Conservation (phyloP, 2,329 filamentous ascomycete genomes). For the Pseudocercospora pini-densiflorae region DNA sequence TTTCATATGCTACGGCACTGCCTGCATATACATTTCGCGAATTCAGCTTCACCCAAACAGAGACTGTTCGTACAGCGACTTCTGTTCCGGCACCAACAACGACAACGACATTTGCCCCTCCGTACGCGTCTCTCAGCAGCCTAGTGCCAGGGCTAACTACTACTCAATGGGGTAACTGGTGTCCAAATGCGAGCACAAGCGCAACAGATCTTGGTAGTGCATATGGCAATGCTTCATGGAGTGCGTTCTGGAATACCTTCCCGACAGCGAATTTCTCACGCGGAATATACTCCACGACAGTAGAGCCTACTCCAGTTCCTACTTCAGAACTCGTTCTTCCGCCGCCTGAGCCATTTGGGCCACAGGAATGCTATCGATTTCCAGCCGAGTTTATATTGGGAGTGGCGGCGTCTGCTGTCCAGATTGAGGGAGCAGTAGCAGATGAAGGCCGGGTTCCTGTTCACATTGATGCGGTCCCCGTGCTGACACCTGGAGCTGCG, state of each 20-base stretch:
- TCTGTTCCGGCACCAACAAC: not conserved
- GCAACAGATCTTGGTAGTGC: not conserved
- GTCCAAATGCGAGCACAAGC: not conserved
- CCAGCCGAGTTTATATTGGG: constrained; percentile 38
- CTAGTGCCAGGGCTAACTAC: not conserved
- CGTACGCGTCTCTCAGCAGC: not conserved
- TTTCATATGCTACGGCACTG: not conserved
- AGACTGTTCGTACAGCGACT: not conserved
- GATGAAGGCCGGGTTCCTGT: constrained; percentile 37
- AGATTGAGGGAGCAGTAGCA: constrained; percentile 39
- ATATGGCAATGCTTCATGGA: constrained; percentile 13
- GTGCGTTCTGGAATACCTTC: constrained; percentile 12
- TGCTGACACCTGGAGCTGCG: not conserved
- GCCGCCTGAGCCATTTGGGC: constrained; percentile 40
- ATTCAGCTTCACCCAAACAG: not conserved
- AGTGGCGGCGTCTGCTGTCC: constrained; percentile 38
- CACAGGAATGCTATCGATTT: constrained; percentile 37
- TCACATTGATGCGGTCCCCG: constrained; percentile 17
- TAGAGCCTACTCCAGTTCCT: constrained; percentile 41
- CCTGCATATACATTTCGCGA: not conserved
- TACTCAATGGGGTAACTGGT: not conserved
- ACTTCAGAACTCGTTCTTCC: constrained; percentile 40
- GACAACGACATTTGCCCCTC: not conserved
- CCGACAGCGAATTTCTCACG: constrained; percentile 16
- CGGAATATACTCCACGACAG: constrained; percentile 32